These are phyloP conservation scores for Linum lewisii DNA, from an alignment of 345 rosid genomes.

Conservation along the genomic window DNA sequence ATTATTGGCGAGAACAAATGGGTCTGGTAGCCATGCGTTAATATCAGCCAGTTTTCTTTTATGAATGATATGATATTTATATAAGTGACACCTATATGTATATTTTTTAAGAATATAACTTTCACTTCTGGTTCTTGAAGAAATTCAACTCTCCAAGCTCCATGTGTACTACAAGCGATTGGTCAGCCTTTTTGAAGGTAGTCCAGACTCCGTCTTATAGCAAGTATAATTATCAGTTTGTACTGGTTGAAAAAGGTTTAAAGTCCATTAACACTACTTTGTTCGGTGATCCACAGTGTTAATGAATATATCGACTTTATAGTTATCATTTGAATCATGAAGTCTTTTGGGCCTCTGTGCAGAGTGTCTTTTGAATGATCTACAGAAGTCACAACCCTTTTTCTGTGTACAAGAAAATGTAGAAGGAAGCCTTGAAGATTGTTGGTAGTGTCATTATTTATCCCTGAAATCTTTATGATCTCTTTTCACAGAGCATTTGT, in stretches of 20 bases:
- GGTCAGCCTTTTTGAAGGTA: constrained; percentile 91
- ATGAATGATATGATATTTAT: not conserved
- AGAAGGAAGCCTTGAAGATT: too few relatives aligned
- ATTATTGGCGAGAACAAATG: not conserved
- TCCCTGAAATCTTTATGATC: not conserved
- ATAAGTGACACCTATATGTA: not conserved
- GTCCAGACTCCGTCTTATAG: constrained; percentile 3
- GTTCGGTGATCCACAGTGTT: not conserved
- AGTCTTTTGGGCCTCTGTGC: not conserved
- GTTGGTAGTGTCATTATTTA: too few relatives aligned
- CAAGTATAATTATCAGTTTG: constrained; percentile 10
- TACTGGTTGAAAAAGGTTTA: not conserved
- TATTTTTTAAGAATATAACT: constrained; percentile 9
- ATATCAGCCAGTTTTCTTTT: too few relatives aligned
- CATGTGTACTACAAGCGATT: constrained; percentile 56
- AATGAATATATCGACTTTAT: too few relatives aligned
- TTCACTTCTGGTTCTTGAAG: constrained; percentile 31
- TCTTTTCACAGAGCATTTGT: constrained; percentile 50
- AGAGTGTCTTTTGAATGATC: not conserved
- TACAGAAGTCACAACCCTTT: too few relatives aligned
- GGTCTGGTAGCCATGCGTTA: too few relatives aligned
- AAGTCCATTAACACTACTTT: not conserved
- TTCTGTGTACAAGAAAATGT: too few relatives aligned
- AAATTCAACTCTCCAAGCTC: constrained; percentile 93
- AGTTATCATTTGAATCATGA: not conserved